phyloP scores from a whole-genome alignment of 2,329 filamentous ascomycete species.

The Neoascochyta sp. region DNA sequence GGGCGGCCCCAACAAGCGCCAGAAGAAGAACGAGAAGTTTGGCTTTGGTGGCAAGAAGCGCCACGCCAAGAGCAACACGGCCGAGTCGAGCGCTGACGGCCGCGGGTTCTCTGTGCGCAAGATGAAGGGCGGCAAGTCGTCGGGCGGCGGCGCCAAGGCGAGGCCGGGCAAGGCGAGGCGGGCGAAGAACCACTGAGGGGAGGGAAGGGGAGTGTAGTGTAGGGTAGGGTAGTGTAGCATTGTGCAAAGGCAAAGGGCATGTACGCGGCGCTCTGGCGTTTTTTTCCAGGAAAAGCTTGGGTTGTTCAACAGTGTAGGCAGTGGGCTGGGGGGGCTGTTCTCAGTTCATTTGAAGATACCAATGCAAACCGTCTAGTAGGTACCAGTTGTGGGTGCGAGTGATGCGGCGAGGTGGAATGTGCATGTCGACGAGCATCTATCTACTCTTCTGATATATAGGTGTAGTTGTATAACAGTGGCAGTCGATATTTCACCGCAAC shows the following conservation, averaged over 20 bases:
- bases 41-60: slow-evolving; percentile 96
- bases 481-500: too few species aligned
- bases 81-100: slow-evolving; percentile 74
- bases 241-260: too few species aligned
- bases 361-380: slow-evolving; percentile 7
- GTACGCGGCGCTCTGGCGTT: slow-evolving; percentile 28
- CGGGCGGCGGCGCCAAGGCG: slow-evolving; percentile 23
- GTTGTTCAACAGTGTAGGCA: slow-evolving; percentile 2
- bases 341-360: slow-evolving; percentile 13
- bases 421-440: too few species aligned
- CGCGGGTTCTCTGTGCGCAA: slow-evolving; percentile 74
- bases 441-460: too few species aligned
- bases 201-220: slow-evolving; percentile 1
- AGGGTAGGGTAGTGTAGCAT: too few species aligned
- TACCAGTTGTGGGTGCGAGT: too few species aligned
- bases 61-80: slow-evolving; percentile 85
- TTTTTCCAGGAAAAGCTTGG: slow-evolving; percentile 10
- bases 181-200: slow-evolving; percentile 27
- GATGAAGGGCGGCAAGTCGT: slow-evolving; percentile 73
- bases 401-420: too few species aligned
- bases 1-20: slow-evolving; percentile 64
- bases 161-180: slow-evolving; percentile 35
- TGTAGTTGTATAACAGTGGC: too few species aligned
- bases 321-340: slow-evolving; percentile 3
- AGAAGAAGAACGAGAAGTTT: slow-evolving; percentile 92